phyloP scores from a whole-genome alignment of 305 asterid genomes.

The Fraxinus latifolia region DNA sequence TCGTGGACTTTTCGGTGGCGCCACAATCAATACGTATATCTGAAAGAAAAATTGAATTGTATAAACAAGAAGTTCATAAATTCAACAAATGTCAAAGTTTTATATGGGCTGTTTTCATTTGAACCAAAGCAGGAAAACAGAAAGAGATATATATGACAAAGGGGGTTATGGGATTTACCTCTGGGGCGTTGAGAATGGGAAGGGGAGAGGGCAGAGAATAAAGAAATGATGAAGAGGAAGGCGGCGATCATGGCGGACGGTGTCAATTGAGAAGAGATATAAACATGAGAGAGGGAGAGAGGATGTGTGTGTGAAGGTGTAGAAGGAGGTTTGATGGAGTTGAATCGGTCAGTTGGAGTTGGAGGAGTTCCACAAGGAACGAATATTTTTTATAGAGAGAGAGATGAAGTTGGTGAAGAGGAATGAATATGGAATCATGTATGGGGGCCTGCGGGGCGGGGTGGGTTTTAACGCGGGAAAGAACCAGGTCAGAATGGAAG shows the following conservation, averaged over 20 bases:
- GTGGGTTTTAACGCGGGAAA: conserved; percentile 43
- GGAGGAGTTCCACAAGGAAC: conserved; percentile 42
- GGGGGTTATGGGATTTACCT: conserved; percentile 35
- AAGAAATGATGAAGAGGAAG: conserved; percentile 23
- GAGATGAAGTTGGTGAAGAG: conserved; percentile 54
- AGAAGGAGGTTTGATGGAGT: conserved; percentile 22
- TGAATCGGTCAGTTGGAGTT: conserved; percentile 47
- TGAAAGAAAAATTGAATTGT: conserved; percentile 10
- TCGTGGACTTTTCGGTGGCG: conserved; percentile 35
- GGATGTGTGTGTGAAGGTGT: background rate
- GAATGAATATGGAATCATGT: conserved; percentile 41
- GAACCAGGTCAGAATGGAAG: conserved; percentile 21
- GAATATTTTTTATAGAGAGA: conserved; percentile 26
- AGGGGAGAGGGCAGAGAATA: conserved; percentile 32
- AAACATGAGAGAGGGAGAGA: conserved; percentile 13
- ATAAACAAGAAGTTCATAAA: background rate
- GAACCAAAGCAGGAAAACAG: background rate
- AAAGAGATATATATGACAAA: background rate
- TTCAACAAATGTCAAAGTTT: background rate
- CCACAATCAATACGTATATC: conserved; percentile 73
- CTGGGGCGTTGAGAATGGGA: conserved; percentile 42
- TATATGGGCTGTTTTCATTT: conserved; percentile 7
- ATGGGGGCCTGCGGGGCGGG: background rate
- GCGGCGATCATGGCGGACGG: conserved; percentile 26
- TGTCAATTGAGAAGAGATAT: conserved; percentile 4